Evolutionary conservation across 257 asterid genomes (phyloP).

Genomic region (Cynanchum wilfordii): DNA sequence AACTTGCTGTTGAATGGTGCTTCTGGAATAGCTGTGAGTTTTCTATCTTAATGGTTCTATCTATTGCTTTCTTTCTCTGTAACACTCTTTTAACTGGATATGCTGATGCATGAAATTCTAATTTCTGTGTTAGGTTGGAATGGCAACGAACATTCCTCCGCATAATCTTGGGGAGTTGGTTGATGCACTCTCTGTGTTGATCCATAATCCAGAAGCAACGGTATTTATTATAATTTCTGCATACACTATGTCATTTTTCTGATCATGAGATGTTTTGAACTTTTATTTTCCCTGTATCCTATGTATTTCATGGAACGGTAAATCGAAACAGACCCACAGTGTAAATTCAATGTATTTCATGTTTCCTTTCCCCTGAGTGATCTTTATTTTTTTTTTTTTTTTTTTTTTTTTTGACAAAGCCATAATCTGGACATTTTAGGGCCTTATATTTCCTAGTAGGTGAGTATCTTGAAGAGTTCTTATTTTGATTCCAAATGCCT

Average conservation of each 20-base stretch:
- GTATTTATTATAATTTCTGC: constrained; percentile 32
- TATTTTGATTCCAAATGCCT: not conserved
- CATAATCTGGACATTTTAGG: not conserved
- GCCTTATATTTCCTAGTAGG: not conserved
- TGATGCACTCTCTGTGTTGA: constrained; percentile 79
- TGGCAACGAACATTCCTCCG: constrained; percentile 99
- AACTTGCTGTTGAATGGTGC: constrained; percentile 84
- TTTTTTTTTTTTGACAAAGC: not conserved
- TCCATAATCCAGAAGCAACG: constrained; percentile 97
- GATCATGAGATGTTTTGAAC: not conserved
- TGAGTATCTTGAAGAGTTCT: not conserved
- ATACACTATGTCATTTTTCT: not conserved
- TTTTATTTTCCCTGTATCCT: not conserved
- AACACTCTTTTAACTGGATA: not conserved
- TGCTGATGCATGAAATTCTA: not conserved
- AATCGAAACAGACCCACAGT: not conserved
- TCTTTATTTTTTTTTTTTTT: no score
- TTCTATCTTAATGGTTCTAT: constrained; percentile 18
- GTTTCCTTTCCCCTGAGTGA: not conserved
- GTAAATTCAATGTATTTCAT: not conserved
- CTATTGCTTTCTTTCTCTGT: not conserved
- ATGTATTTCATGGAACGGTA: not conserved
- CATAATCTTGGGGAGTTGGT: constrained; percentile 98
- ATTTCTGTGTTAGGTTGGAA: constrained; percentile 64
- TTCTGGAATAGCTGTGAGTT: constrained; percentile 93